These are phyloP conservation scores for Neltuma alba DNA, from an alignment of 306 rosid species.

Conservation along the genomic window DNA sequence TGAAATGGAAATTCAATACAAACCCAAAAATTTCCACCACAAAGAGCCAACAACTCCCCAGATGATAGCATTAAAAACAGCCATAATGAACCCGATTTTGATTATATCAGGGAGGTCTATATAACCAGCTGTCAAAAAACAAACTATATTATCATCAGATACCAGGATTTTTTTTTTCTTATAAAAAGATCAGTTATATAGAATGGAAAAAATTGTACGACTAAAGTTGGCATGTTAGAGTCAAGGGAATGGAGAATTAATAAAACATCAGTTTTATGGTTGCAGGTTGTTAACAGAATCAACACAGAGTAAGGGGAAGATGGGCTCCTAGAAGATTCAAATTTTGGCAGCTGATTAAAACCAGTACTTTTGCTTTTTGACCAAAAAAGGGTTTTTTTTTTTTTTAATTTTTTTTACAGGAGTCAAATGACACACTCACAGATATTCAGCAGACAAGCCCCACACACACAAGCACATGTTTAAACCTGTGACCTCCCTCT, in stretches of 20 bases:
- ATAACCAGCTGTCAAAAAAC: constrained; percentile 75
- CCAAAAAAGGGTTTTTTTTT: background rate
- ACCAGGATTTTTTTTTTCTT: too few species aligned
- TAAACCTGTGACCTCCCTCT: too few species aligned
- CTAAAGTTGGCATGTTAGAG: too few species aligned
- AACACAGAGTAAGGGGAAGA: constrained; percentile 16
- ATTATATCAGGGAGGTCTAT: constrained; percentile 81
- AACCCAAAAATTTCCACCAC: constrained; percentile 95
- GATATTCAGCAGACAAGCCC: too few species aligned
- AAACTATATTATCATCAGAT: constrained; percentile 32
- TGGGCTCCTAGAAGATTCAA: background rate
- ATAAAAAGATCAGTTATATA: too few species aligned
- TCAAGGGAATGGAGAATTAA: too few species aligned
- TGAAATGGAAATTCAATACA: constrained; percentile 57
- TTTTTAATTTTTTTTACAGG: too few species aligned
- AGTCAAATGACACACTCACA: too few species aligned
- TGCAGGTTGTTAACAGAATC: constrained; percentile 24
- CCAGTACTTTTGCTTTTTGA: background rate
- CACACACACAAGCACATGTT: too few species aligned
- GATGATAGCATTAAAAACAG: constrained; percentile 65
- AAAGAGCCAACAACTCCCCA: constrained; percentile 76
- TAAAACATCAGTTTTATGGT: too few species aligned
- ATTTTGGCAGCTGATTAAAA: background rate
- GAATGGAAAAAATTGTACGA: too few species aligned
- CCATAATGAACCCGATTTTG: constrained; percentile 74